A percentile compares a stretch with the other conserved stretches of the same genome.
These are phyloP conservation scores for Rhizopus delemar DNA, from an alignment of 371 early-diverging fungal genomes.

Conservation along the genomic window DNA sequence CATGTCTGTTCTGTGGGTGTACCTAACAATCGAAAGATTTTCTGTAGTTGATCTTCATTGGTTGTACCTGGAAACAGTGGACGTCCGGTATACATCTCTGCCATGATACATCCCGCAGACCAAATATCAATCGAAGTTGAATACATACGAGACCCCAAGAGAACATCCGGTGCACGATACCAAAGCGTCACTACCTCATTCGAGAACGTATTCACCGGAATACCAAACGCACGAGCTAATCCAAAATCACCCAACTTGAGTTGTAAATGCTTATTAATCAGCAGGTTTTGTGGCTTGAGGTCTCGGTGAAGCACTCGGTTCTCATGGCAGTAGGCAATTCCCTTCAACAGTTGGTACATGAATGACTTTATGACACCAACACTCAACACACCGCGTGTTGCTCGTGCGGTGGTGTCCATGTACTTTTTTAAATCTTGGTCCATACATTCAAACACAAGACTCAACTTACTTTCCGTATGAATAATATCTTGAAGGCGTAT, in stretches of 20 bases:
- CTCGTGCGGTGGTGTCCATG: conserved; percentile 64
- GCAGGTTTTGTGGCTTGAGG: conserved; percentile 94
- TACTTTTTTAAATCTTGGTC: conserved; percentile 97
- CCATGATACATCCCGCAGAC: conserved; percentile 98
- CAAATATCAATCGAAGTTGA: conserved; percentile 98
- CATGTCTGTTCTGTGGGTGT: conserved; percentile 85
- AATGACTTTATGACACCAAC: conserved; percentile 72
- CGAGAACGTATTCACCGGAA: conserved; percentile 95
- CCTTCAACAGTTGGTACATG: conserved; percentile 87
- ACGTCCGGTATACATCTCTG: conserved; percentile 91
- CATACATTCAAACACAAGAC: conserved; percentile 98
- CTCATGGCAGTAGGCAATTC: conserved; percentile 94
- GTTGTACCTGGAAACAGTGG: conserved; percentile 96
- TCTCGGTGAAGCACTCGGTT: conserved; percentile 97
- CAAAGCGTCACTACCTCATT: conserved; percentile 98
- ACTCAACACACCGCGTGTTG: conserved; percentile 62
- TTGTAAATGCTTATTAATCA: conserved; percentile 86
- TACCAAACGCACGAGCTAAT: conserved; percentile 94
- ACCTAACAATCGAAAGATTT: conserved; percentile 88
- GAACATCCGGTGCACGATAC: conserved; percentile 97
- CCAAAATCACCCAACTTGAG: conserved; percentile 96
- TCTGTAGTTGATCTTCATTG: conserved; percentile 87
- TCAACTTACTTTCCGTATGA: conserved; percentile 96
- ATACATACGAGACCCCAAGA: conserved; percentile 95
- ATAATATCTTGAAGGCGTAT: conserved; percentile 95